Percentiles rank a stretch among this genome's conserved stretches.
phyloP scores from a whole-genome alignment of 1,139 yeast genomes.

The Komagataea norvegica region DNA sequence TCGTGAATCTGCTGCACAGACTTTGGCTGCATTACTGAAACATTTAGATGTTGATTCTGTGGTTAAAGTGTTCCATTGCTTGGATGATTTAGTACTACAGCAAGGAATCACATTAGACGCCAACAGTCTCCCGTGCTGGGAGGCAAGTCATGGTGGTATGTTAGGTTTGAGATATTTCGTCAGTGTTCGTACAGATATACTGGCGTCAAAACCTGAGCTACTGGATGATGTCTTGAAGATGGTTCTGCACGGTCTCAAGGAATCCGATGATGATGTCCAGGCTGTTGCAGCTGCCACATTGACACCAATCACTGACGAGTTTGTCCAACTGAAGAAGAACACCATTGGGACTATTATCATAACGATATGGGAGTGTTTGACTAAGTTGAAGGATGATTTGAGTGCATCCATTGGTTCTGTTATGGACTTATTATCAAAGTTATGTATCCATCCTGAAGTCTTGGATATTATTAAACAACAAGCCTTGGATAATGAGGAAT shows the following conservation, averaged over 20 bases:
- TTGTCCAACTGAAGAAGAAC: conserved; percentile 60
- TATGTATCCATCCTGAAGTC: conserved; percentile 80
- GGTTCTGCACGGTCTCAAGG: conserved; percentile 82
- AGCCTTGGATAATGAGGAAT: conserved; percentile 44
- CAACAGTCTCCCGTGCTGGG: conserved; percentile 60
- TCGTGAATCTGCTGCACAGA: conserved; percentile 93
- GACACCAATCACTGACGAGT: conserved; percentile 82
- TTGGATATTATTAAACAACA: conserved; percentile 62
- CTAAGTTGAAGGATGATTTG: conserved; percentile 82
- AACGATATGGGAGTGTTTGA: conserved; percentile 85
- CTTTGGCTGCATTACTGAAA: conserved; percentile 79
- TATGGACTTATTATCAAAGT: conserved; percentile 86
- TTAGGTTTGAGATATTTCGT: conserved; percentile 90
- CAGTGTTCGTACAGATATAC: conserved; percentile 77
- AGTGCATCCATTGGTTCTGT: conserved; percentile 95
- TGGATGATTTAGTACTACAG: conserved; percentile 71
- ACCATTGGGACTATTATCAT: conserved; percentile 61
- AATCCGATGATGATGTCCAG: conserved; percentile 92
- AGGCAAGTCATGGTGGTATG: conserved; percentile 98
- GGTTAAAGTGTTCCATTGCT: conserved; percentile 56
- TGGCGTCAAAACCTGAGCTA: conserved; percentile 53
- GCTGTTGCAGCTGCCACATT: conserved; percentile 94
- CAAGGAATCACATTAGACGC: conserved; percentile 30
- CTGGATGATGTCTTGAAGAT: conserved; percentile 72
- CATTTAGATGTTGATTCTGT: conserved; percentile 61